These are phyloP conservation scores for Jaapia argillacea DNA, from an alignment of 768 basidiomycete genomes.

Conservation along the genomic window DNA sequence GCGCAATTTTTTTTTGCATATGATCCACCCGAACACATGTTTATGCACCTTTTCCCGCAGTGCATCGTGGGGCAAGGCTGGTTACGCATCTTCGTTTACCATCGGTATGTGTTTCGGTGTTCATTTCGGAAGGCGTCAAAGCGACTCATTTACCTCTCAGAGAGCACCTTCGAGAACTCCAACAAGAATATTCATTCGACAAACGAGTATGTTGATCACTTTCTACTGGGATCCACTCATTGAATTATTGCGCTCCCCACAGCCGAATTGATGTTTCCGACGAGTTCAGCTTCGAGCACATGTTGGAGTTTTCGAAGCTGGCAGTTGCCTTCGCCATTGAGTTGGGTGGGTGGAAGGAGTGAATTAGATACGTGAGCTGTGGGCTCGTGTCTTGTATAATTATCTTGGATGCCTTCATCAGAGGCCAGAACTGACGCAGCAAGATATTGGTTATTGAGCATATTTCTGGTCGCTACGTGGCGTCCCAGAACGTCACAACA, in stretches of 20 bases:
- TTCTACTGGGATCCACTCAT: neutral
- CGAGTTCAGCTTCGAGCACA: conserved; percentile 87
- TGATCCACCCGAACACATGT: conserved; percentile 13
- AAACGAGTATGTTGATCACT: conserved; percentile 55
- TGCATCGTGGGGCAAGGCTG: conserved; percentile 80
- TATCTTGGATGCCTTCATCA: too few species aligned
- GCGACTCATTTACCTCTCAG: conserved; percentile 15
- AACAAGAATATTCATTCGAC: conserved; percentile 78
- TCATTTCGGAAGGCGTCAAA: conserved; percentile 6
- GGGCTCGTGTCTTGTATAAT: conserved; percentile 4
- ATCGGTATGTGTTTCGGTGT: conserved; percentile 42
- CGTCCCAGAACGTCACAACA: conserved; percentile 28
- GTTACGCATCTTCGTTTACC: conserved; percentile 78
- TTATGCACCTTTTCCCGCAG: conserved; percentile 24
- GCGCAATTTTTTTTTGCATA: conserved; percentile 17
- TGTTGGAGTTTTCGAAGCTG: conserved; percentile 60
- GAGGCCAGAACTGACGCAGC: too few species aligned
- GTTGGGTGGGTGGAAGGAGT: conserved; percentile 32
- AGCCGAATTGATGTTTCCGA: conserved; percentile 79
- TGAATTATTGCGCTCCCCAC: conserved; percentile 8
- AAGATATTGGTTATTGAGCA: too few species aligned
- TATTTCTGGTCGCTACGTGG: too few species aligned
- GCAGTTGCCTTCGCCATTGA: conserved; percentile 42
- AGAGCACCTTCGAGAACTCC: conserved; percentile 66
- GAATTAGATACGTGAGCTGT: conserved; percentile 7